Conservation (phyloP, 805 yeast species). For the Monosporozyma solicola region DNA sequence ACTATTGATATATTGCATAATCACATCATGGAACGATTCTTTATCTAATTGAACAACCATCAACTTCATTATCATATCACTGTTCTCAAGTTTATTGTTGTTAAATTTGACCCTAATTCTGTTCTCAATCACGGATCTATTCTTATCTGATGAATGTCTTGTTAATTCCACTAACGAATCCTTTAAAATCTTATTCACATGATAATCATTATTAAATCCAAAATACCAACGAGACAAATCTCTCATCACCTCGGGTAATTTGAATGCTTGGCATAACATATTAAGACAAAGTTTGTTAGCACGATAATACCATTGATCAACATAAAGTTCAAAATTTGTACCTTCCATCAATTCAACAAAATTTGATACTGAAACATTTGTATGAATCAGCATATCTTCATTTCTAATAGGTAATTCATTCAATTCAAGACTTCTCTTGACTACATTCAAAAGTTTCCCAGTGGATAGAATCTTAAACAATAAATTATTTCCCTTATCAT, state of each 20-base stretch:
- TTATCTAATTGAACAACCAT: slow-evolving; percentile 35
- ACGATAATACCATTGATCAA: slow-evolving; percentile 52
- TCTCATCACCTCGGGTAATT: slow-evolving; percentile 39
- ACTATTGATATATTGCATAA: slow-evolving; percentile 11
- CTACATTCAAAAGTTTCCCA: slow-evolving; percentile 75
- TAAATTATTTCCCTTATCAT: slow-evolving; percentile 8
- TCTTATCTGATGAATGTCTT: slow-evolving; percentile 17
- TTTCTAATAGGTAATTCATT: slow-evolving; percentile 13
- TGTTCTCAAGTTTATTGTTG: neutral
- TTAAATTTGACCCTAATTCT: slow-evolving; percentile 29
- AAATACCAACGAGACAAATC: slow-evolving; percentile 52
- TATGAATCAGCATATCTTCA: slow-evolving; percentile 10
- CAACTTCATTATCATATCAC: slow-evolving; percentile 21
- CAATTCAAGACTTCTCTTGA: slow-evolving; percentile 25
- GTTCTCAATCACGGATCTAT: slow-evolving; percentile 5
- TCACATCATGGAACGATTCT: slow-evolving; percentile 15
- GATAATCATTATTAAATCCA: slow-evolving; percentile 22
- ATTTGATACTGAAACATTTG: neutral
- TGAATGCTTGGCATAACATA: slow-evolving; percentile 52
- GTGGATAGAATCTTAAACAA: slow-evolving; percentile 57
- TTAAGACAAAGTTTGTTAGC: slow-evolving; percentile 57
- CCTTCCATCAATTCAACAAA: slow-evolving; percentile 23
- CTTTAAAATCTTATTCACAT: slow-evolving; percentile 15
- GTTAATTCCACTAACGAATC: slow-evolving; percentile 21
- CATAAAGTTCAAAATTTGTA: slow-evolving; percentile 42